Evolutionary conservation across 768 basidiomycete species (phyloP).

Genomic region (Panellus pusillus): DNA sequence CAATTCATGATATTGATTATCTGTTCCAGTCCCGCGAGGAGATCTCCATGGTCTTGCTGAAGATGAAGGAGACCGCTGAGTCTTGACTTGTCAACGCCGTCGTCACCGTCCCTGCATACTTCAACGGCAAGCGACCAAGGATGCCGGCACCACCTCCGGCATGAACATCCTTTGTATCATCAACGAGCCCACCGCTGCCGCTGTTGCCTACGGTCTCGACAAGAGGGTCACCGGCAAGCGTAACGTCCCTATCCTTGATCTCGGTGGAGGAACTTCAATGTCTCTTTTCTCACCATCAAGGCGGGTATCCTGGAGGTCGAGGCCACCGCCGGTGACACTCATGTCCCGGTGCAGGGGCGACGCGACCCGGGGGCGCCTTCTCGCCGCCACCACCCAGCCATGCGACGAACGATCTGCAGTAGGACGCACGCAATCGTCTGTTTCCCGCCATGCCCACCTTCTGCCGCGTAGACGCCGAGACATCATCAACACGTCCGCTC

Average conservation of each 20-base stretch:
- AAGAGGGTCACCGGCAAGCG: constrained; percentile 89
- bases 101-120: constrained; percentile 96
- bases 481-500: too few relatives aligned
- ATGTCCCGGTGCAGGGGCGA: too few relatives aligned
- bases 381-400: too few relatives aligned
- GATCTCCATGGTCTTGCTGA: constrained; percentile 95
- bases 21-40: constrained; percentile 83
- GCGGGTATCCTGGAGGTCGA: constrained; percentile 99
- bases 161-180: constrained; percentile 97
- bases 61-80: constrained; percentile 99
- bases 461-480: too few relatives aligned
- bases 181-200: constrained; percentile 98
- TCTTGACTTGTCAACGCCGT: constrained; percentile 96
- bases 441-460: too few relatives aligned
- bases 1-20: constrained; percentile 24
- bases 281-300: constrained; percentile 92
- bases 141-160: constrained; percentile 92
- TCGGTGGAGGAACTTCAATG: constrained; percentile 99
- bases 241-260: constrained; percentile 97
- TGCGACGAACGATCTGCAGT: too few relatives aligned
- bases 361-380: too few relatives aligned
- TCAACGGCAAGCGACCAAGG: constrained; percentile 99
- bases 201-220: constrained; percentile 98
- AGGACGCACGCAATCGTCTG: too few relatives aligned
- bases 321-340: constrained; percentile 97